phyloP scores from a whole-genome alignment of 2,329 filamentous ascomycete genomes.

The Sarocladiaceae sp. region DNA sequence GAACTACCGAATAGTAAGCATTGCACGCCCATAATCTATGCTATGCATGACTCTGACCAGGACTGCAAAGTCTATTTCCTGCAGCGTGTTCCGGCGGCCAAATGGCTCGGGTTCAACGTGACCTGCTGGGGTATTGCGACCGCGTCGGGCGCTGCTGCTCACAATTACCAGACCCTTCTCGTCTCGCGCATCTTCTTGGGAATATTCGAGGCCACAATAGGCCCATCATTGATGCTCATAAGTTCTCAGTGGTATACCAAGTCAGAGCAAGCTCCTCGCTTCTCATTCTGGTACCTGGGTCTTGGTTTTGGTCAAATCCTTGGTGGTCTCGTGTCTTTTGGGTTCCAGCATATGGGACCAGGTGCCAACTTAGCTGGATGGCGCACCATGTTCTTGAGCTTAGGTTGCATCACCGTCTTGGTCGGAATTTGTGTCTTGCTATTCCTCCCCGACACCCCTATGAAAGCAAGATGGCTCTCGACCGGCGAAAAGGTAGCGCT shows the following conservation, averaged over 20 bases:
- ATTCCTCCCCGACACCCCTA: slow-evolving; percentile 38
- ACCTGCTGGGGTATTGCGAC: slow-evolving; percentile 55
- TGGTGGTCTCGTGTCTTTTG: slow-evolving; percentile 59
- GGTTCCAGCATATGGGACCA: slow-evolving; percentile 47
- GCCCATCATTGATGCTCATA: slow-evolving; percentile 57
- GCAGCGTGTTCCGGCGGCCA: slow-evolving; percentile 55
- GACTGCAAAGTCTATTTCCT: slow-evolving; percentile 45
- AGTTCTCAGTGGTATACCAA: slow-evolving; percentile 60
- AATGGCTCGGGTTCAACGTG: slow-evolving; percentile 57
- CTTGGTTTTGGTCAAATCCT: slow-evolving; percentile 59
- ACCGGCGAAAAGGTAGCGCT: slow-evolving; percentile 45
- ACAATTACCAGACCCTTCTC: slow-evolving; percentile 49
- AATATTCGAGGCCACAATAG: slow-evolving; percentile 57
- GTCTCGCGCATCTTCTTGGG: slow-evolving; percentile 55
- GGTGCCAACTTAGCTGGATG: slow-evolving; percentile 59
- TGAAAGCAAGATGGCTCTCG: slow-evolving; percentile 41
- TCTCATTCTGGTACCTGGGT: slow-evolving; percentile 58
- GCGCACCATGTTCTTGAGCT: slow-evolving; percentile 67
- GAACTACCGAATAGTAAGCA: slow-evolving; percentile 54
- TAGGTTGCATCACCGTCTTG: slow-evolving; percentile 45
- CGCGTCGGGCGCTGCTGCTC: slow-evolving; percentile 47
- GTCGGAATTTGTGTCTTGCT: slow-evolving; percentile 27
- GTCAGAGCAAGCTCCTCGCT: slow-evolving; percentile 54
- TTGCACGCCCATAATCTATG: neutral
- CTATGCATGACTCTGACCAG: neutral